Evolutionary conservation across 495 filamentous ascomycete genomes (phyloP).

Genomic region (Coniosporium apollinis): DNA sequence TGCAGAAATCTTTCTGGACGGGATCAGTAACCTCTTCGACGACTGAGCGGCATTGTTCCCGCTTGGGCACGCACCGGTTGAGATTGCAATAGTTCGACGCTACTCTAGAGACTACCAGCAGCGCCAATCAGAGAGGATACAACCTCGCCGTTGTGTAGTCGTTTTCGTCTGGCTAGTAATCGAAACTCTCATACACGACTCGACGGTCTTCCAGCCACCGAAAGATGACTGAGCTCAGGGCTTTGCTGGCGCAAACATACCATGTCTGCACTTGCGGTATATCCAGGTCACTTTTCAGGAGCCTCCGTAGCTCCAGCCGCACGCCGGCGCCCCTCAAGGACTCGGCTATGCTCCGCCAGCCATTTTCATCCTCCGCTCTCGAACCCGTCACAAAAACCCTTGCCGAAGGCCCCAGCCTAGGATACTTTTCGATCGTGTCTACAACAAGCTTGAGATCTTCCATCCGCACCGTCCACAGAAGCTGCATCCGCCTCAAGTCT

Average conservation of each 20-base stretch:
- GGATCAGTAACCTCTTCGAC: too few relatives aligned
- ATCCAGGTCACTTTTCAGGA: conserved; percentile 36
- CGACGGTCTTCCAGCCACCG: conserved; percentile 47
- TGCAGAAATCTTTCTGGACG: too few relatives aligned
- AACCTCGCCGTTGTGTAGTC: too few relatives aligned
- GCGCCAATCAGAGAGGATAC: too few relatives aligned
- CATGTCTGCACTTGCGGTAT: conserved; percentile 28
- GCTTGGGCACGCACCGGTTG: too few relatives aligned
- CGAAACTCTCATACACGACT: conserved; percentile 53
- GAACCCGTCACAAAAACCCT: conserved; percentile 44
- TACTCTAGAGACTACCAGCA: too few relatives aligned
- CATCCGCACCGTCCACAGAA: conserved; percentile 50
- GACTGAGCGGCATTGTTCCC: too few relatives aligned
- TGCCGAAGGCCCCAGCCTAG: conserved; percentile 32
- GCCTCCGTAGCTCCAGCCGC: conserved; percentile 31
- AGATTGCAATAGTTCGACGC: too few relatives aligned
- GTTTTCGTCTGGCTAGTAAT: conserved; percentile 41
- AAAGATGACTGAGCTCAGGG: conserved; percentile 37
- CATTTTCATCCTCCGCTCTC: conserved; percentile 12
- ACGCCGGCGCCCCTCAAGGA: conserved; percentile 25
- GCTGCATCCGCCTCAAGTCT: conserved; percentile 26
- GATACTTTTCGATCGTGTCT: conserved; percentile 38
- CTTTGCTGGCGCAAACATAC: conserved; percentile 48
- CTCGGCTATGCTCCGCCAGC: conserved; percentile 13
- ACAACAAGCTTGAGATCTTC: conserved; percentile 44